Percentiles rank a stretch among this genome's conserved stretches.
Conservation (phyloP, 2,329 filamentous ascomycete genomes). For the Sphaerostilbella broomeana region DNA sequence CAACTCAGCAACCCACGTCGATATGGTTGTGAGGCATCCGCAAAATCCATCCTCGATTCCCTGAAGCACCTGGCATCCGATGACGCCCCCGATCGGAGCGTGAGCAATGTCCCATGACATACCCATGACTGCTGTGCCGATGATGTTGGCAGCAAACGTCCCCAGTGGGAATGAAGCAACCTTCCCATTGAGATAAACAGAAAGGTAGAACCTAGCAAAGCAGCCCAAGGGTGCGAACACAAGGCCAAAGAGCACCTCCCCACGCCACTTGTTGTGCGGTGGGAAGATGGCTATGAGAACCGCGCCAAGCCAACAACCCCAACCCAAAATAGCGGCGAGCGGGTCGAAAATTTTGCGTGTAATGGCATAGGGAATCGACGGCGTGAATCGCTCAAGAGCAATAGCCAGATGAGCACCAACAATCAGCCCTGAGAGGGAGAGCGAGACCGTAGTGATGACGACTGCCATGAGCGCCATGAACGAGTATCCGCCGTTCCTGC, state of each 20-base stretch:
- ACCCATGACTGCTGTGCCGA: constrained; percentile 67
- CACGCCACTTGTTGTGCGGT: constrained; percentile 69
- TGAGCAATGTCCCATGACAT: constrained; percentile 77
- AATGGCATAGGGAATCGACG: constrained; percentile 51
- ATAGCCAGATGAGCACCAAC: constrained; percentile 70
- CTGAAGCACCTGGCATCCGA: constrained; percentile 63
- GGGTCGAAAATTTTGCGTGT: constrained; percentile 59
- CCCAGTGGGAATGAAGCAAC: constrained; percentile 69
- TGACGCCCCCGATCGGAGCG: constrained; percentile 45
- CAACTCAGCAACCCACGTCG: constrained; percentile 60
- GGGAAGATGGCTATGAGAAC: constrained; percentile 66
- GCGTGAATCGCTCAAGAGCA: constrained; percentile 50
- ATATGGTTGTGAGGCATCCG: constrained; percentile 59
- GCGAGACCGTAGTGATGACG: constrained; percentile 61
- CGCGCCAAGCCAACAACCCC: constrained; percentile 71
- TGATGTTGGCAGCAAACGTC: constrained; percentile 75
- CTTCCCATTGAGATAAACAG: constrained; percentile 62
- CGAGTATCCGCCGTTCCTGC: constrained; percentile 67
- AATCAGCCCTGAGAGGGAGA: constrained; percentile 64
- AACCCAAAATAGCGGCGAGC: constrained; percentile 56
- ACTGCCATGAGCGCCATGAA: constrained; percentile 76
- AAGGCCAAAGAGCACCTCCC: constrained; percentile 65
- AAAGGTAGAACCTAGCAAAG: constrained; percentile 66
- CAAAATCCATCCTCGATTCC: constrained; percentile 63
- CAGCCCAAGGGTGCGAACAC: constrained; percentile 80